These are phyloP conservation scores for Bjerkandera adusta DNA, from an alignment of 1,284 basidiomycete species.

Conservation along the genomic window DNA sequence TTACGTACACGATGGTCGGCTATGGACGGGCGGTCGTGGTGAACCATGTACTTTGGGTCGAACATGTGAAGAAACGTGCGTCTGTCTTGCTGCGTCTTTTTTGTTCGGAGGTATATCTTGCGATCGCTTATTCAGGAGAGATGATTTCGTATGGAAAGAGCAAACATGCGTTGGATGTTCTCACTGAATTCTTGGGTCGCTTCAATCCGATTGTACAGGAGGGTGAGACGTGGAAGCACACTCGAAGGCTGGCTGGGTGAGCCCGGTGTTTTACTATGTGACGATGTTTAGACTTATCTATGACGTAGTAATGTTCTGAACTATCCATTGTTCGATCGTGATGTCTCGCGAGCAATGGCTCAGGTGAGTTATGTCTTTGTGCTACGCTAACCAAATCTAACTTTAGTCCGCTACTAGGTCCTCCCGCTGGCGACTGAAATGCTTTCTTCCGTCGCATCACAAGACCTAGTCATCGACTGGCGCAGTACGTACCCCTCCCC, in stretches of 20 bases:
- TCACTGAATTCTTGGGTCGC: constrained; percentile 22
- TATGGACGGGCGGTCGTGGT: constrained; percentile 25
- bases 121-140: constrained; percentile 17
- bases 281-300: too few species aligned
- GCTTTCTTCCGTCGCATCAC: constrained; percentile 9
- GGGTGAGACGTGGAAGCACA: constrained; percentile 20
- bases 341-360: constrained; percentile 21
- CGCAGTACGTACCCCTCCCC: constrained; percentile 13
- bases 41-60: constrained; percentile 25
- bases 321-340: constrained; percentile 16
- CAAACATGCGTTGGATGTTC: constrained; percentile 13
- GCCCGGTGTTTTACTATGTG: not conserved
- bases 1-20: constrained; percentile 23
- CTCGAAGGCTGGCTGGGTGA: constrained; percentile 19
- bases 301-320: constrained; percentile 8
- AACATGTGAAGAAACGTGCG: constrained; percentile 22
- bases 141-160: constrained; percentile 19
- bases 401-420: constrained; percentile 12
- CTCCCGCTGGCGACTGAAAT: constrained; percentile 13
- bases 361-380: constrained; percentile 11
- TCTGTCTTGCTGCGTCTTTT: not conserved
- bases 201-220: constrained; percentile 18
- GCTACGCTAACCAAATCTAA: too few species aligned
- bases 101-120: too few species aligned
- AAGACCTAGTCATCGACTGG: constrained; percentile 17